Evolutionary conservation across 1,139 yeast genomes (phyloP).

Genomic region (Yamadazyma sp.): DNA sequence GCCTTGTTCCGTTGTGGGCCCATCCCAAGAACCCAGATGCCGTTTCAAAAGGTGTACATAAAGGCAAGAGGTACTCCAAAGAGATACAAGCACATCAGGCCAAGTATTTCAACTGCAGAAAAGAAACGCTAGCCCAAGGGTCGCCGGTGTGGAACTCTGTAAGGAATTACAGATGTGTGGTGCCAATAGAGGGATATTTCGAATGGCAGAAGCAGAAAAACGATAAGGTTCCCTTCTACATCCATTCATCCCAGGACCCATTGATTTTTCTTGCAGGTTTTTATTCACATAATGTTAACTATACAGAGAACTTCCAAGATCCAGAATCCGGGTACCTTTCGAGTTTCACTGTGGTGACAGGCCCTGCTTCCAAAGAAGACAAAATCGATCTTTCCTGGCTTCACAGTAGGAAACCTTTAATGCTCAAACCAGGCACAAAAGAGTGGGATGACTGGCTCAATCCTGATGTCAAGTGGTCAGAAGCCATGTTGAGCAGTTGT

Average conservation of each 20-base stretch:
- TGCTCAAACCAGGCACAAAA: conserved; percentile 55
- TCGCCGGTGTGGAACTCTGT: conserved; percentile 53
- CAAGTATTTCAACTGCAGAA: conserved; percentile 59
- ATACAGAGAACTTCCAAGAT: conserved; percentile 25
- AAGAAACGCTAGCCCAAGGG: conserved; percentile 49
- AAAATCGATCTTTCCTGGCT: conserved; percentile 58
- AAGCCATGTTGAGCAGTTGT: conserved; percentile 31
- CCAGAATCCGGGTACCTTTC: conserved; percentile 28
- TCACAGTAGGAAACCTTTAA: conserved; percentile 76
- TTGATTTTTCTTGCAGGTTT: conserved; percentile 74
- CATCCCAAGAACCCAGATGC: conserved; percentile 33
- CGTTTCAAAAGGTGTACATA: conserved; percentile 18
- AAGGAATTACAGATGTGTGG: conserved; percentile 55
- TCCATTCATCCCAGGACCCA: conserved; percentile 51
- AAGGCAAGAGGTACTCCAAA: conserved; percentile 24
- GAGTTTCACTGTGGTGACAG: conserved; percentile 73
- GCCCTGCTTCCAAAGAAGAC: conserved; percentile 54
- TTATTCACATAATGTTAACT: conserved; percentile 47
- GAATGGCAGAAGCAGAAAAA: conserved; percentile 62
- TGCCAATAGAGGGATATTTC: conserved; percentile 81
- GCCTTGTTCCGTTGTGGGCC: conserved; percentile 44
- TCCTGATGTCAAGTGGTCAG: conserved; percentile 42
- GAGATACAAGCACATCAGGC: conserved; percentile 33
- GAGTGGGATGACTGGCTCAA: conserved; percentile 67
- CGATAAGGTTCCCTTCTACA: conserved; percentile 62